These are phyloP conservation scores for Hymenoscyphus infarciens DNA, from an alignment of 2,329 filamentous ascomycete species.

Conservation along the genomic window DNA sequence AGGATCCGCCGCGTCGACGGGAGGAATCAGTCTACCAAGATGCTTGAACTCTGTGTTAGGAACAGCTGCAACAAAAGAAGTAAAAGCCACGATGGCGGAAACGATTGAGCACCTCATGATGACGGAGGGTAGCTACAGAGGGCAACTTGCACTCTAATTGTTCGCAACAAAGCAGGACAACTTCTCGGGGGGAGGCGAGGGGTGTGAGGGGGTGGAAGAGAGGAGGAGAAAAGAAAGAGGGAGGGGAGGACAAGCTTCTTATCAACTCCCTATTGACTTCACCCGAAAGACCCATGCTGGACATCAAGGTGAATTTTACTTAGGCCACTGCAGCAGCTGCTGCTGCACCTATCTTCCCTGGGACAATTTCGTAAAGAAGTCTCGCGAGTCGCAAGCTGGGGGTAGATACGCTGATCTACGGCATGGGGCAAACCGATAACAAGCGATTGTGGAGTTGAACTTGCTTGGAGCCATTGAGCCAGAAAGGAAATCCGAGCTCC, in stretches of 20 bases:
- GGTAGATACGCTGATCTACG: not conserved
- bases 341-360: conserved; percentile 9
- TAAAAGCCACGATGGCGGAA: conserved; percentile 23
- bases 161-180: conserved; percentile 2
- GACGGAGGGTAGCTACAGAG: conserved; percentile 8
- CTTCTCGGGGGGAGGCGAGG: not conserved
- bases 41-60: conserved; percentile 21
- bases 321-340: not conserved
- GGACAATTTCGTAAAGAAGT: conserved; percentile 5
- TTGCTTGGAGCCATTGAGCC: not conserved
- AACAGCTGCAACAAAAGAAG: conserved; percentile 16
- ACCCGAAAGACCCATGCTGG: conserved; percentile 8
- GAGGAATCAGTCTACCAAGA: conserved; percentile 26
- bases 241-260: conserved; percentile 7
- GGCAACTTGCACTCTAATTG: conserved; percentile 1
- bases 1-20: conserved; percentile 24
- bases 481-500: not conserved
- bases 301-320: not conserved
- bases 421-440: not conserved
- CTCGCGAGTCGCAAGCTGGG: not conserved
- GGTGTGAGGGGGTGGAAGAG: not conserved
- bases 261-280: conserved; percentile 9
- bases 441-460: not conserved
- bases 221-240: conserved; percentile 4
- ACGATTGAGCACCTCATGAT: conserved; percentile 30